A percentile compares a stretch with the other conserved stretches of the same genome.
Conservation (phyloP, 1,284 basidiomycete species). For the Flammula alnicola region DNA sequence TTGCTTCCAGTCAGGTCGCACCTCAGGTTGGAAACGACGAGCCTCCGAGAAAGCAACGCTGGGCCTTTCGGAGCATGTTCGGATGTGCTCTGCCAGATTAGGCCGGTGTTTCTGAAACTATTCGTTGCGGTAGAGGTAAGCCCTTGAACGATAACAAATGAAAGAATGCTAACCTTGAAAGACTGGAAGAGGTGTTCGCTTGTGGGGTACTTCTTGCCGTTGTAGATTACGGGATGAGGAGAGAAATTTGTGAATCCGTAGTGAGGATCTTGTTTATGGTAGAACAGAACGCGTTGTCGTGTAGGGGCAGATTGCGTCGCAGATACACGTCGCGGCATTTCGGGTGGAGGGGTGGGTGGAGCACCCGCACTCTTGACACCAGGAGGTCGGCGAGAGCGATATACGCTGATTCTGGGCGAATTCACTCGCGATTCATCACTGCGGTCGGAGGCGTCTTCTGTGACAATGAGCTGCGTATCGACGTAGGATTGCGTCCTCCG, state of each 20-base stretch:
- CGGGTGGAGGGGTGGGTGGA: slow-evolving; percentile 15
- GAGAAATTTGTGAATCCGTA: slow-evolving; percentile 77
- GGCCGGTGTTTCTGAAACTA: slow-evolving; percentile 63
- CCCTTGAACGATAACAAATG: neutral
- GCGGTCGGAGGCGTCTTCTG: slow-evolving; percentile 18
- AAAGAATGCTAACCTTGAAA: slow-evolving; percentile 51
- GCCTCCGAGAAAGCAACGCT: slow-evolving; percentile 70
- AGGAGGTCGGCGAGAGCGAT: slow-evolving; percentile 26
- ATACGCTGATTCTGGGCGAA: slow-evolving; percentile 26
- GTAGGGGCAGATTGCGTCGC: slow-evolving; percentile 32
- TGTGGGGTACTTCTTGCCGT: slow-evolving; percentile 64
- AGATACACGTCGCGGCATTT: slow-evolving; percentile 23
- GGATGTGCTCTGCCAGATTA: slow-evolving; percentile 64
- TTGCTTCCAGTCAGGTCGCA: slow-evolving; percentile 62
- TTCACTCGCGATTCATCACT: slow-evolving; percentile 18
- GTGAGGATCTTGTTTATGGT: slow-evolving; percentile 61
- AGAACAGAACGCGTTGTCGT: slow-evolving; percentile 55
- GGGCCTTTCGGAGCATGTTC: slow-evolving; percentile 61
- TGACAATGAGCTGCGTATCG: slow-evolving; percentile 29
- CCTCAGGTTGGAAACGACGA: slow-evolving; percentile 61
- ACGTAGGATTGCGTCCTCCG: slow-evolving; percentile 34
- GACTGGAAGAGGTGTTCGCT: slow-evolving; percentile 74
- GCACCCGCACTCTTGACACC: slow-evolving; percentile 25
- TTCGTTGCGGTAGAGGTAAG: slow-evolving; percentile 13
- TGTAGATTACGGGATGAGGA: slow-evolving; percentile 56